These are phyloP conservation scores for Leucosporidium yakuticum DNA, from an alignment of 768 basidiomycete species.

Conservation along the genomic window DNA sequence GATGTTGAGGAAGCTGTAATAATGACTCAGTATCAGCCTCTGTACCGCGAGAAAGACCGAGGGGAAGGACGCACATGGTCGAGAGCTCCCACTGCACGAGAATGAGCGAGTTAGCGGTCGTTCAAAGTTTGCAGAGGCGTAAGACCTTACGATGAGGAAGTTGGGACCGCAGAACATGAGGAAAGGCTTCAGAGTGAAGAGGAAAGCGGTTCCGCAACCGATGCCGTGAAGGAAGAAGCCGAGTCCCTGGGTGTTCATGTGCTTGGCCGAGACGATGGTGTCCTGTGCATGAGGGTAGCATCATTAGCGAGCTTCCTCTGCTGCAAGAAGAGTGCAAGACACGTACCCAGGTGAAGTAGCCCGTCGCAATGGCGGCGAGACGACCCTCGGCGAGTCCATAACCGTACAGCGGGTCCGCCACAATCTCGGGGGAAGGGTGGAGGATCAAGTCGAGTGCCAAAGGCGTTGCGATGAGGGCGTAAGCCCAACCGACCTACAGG, in stretches of 20 bases:
- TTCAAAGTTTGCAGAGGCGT: too few species aligned
- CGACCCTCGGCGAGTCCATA: conserved; percentile 18
- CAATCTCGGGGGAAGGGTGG: conserved; percentile 12
- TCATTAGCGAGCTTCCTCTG: not conserved
- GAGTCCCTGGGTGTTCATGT: conserved; percentile 24
- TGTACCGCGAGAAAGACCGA: not conserved
- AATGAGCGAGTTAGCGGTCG: not conserved
- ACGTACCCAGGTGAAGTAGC: conserved; percentile 35
- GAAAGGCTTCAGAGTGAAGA: conserved; percentile 32
- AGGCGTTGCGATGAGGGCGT: conserved; percentile 27
- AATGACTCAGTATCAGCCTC: not conserved
- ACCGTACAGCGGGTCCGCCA: conserved; percentile 25
- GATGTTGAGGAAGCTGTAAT: conserved; percentile 29
- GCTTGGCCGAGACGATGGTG: conserved; percentile 1
- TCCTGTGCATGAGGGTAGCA: not conserved
- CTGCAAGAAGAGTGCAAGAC: not conserved
- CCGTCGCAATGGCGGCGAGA: conserved; percentile 25
- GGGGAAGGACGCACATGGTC: conserved; percentile 17
- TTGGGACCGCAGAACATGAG: conserved; percentile 28
- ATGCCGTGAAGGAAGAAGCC: conserved; percentile 34
- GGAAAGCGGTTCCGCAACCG: conserved; percentile 27
- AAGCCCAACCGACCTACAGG: conserved; percentile 32
- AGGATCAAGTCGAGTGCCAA: conserved; percentile 19
- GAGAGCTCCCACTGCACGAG: conserved; percentile 30
- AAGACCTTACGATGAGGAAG: conserved; percentile 25